Base-by-base conservation (phyloP, 2,329 filamentous ascomycete species). In the Aspergillus pseudonomiae region DNA sequence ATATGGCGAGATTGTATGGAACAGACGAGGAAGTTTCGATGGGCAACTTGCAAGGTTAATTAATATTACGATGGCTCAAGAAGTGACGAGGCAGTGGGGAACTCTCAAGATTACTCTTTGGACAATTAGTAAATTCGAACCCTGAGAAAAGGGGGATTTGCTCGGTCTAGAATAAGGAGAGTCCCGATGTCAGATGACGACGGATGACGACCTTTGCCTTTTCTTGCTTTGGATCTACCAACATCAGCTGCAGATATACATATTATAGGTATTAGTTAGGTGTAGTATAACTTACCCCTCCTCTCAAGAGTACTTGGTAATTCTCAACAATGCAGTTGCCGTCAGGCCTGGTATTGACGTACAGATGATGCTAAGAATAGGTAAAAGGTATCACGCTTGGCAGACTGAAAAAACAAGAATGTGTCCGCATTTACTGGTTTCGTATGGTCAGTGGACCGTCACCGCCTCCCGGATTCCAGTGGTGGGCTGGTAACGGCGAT, bases 351-450 rank as follows among this genome's bases (percentile, higher is more conserved):
- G 52, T 54, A 54, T 54, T 54, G 52, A 54, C 52, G 52, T 54
- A 32, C 52, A 6, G 28, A 54, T 54, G 52, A 39, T 55, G 52
- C 52, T 55, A 55, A 55, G 52, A 55, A 55, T 54, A 54, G 30
- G 28, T 36, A 54, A 48, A 45, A 21, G 5, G 7, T 32, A 28
- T 26, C 34, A 7, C 14, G 14, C 34, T 52, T 30, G 48, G 48
- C 48, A 30, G 48, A n/a, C 21, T 4, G 32, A 52, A 52, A 52
- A 52, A 52, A 34, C 21, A 26, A 24, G 45, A 48, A 48, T 48
- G 45, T 48, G 45, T 16, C 45, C 28, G 45, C 12, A 16, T 48
- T 34, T 32, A 21, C 50, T 53, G 50, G 50, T 30, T 52, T 55
- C 21, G 52, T 55, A 55, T 26, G 52, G 52, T 39, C 32, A 39